phyloP scores from a whole-genome alignment of 2,329 filamentous ascomycete genomes.

The Sclerotinia borealis region DNA sequence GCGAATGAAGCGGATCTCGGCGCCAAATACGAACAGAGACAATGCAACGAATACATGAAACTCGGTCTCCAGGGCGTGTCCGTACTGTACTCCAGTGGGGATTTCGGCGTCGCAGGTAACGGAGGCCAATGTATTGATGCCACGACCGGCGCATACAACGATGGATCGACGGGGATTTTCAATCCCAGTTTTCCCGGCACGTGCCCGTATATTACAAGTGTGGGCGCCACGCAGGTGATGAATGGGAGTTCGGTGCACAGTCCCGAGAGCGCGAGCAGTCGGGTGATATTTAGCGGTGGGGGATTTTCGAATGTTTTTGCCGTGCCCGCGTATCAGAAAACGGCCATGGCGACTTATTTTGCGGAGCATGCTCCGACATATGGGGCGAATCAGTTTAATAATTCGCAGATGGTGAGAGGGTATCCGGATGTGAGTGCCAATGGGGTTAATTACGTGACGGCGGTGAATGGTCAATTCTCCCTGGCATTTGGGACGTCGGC shows the following conservation, averaged over 20 bases:
- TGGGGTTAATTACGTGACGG: constrained; percentile 40
- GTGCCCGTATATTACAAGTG: constrained; percentile 61
- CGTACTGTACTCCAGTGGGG: constrained; percentile 33
- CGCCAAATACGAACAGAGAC: constrained; percentile 42
- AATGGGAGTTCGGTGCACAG: constrained; percentile 28
- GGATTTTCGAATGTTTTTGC: constrained; percentile 28
- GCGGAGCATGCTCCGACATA: constrained; percentile 15
- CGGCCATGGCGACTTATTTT: constrained; percentile 3
- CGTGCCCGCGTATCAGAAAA: constrained; percentile 17
- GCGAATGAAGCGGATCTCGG: constrained; percentile 47
- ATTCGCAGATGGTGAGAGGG: constrained; percentile 33
- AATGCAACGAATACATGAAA: constrained; percentile 53
- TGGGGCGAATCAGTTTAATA: constrained; percentile 39
- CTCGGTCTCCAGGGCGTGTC: constrained; percentile 47
- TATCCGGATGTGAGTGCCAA: constrained; percentile 33
- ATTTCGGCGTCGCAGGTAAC: constrained; percentile 32
- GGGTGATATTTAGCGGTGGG: constrained; percentile 56
- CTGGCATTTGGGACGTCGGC: constrained; percentile 42
- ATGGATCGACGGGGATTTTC: constrained; percentile 21
- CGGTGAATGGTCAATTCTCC: constrained; percentile 38
- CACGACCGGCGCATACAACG: constrained; percentile 15
- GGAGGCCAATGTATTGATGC: constrained; percentile 27
- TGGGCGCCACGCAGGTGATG: constrained; percentile 52
- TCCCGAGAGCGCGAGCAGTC: constrained; percentile 41
- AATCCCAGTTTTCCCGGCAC: constrained; percentile 55